Base-by-base conservation (phyloP, 164 flowering plant species). In the Dillenia turbinata region DNA sequence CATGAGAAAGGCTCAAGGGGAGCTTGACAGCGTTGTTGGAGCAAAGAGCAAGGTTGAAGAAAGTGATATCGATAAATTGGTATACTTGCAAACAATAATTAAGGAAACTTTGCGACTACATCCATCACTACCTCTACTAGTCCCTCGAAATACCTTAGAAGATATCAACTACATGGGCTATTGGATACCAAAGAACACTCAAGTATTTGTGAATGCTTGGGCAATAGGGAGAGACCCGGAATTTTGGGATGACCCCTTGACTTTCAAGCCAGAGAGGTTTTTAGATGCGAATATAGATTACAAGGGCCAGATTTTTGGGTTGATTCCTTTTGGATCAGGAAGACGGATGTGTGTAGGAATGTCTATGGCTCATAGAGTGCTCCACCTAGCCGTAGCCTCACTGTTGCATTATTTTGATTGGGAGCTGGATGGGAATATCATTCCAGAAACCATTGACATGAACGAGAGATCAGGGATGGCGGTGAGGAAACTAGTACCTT, bases 91-190 rank as follows among this genome's bases (percentile, higher is more conserved):
- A n/a, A 69, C 33, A 26, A 26, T 26, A 26, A 26, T 26, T 2
- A 26, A 26, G 33, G 33, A 26, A 26, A 26, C 33, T 69, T 65
- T 66, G 13, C 52, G 69, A 33, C 40, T 66, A 12, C 73, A 70
- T 70, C 73, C 73, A 12, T 13, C 66, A 12, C 4, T 69, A 15
- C 68, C 71, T 44, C 51, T 74, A 33, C 71, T 74, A 33, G 12
- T 74, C 17, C 77, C 73, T 15, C 55, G 66, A 17, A 66, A 63
- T 12, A 52, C 62, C 10, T 59, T 51, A 12, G 12, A 62, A n/a
- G 63, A 67, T n/a, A 43, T 54, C 43, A 44, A 48, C 52, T 66
- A 48, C 56, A 51, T 62, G 57, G 3, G 26, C 3, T 24, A 24
- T 24, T 1, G 3, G 2, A 24, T 24, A 24, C 26, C 26, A 24